These are phyloP conservation scores for Populus ilicifolia DNA, from an alignment of 345 rosid species.

Conservation along the genomic window DNA sequence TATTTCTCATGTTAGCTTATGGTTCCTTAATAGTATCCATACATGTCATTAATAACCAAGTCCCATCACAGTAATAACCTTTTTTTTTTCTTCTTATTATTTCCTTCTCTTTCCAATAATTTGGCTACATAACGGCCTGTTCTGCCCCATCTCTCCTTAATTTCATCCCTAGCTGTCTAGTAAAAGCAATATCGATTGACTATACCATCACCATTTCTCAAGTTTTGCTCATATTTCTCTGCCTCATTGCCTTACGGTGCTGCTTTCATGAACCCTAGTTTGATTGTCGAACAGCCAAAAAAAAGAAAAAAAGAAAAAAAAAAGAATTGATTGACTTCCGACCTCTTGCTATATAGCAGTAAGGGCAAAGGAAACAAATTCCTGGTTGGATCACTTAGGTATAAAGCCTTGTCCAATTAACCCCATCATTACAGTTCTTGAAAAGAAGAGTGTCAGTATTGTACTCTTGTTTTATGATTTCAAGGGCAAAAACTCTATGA, in stretches of 20 bases:
- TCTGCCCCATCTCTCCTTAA: neutral
- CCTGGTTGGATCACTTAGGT: neutral
- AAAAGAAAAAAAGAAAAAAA: too few relatives aligned
- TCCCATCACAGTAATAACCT: neutral
- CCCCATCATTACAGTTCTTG: neutral
- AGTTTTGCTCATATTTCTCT: neutral
- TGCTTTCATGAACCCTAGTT: neutral
- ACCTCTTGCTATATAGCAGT: too few relatives aligned
- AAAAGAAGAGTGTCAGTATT: neutral
- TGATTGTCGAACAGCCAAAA: too few relatives aligned
- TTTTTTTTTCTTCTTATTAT: neutral
- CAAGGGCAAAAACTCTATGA: too few relatives aligned
- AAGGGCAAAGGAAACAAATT: neutral
- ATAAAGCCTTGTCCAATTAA: neutral
- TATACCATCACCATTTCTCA: neutral
- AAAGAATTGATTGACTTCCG: too few relatives aligned
- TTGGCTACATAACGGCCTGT: neutral
- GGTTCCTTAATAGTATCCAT: neutral
- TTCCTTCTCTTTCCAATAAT: neutral
- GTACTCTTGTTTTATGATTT: too few relatives aligned
- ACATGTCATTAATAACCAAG: neutral
- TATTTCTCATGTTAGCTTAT: neutral
- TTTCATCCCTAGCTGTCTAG: neutral
- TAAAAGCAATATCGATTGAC: neutral
- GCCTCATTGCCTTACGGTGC: neutral